Conservation (phyloP, 495 filamentous ascomycete genomes). For the Podospora fimiseda region DNA sequence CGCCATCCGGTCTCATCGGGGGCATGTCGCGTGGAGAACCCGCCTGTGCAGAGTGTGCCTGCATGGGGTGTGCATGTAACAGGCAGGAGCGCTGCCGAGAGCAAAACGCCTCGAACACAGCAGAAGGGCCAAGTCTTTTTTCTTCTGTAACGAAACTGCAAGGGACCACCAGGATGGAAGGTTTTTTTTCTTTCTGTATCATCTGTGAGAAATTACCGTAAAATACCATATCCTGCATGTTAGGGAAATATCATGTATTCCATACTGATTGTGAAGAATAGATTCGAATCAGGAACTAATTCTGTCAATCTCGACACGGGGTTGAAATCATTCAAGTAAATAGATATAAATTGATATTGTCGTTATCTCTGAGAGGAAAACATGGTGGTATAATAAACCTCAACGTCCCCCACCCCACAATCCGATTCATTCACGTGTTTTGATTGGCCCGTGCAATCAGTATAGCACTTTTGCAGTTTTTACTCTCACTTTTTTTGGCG, state of each 20-base stretch:
- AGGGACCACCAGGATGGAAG: slow-evolving; percentile 11
- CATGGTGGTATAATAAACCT: background rate
- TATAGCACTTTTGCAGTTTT: background rate
- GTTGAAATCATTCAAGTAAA: no score
- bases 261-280: no score
- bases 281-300: no score
- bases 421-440: background rate
- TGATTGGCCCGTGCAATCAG: background rate
- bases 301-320: no score
- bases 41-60: background rate
- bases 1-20: background rate
- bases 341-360: no score
- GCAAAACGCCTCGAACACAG: slow-evolving; percentile 2
- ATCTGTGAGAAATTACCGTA: background rate
- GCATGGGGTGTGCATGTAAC: slow-evolving; percentile 13
- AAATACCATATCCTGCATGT: background rate
- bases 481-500: background rate
- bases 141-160: slow-evolving; percentile 21
- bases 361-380: background rate
- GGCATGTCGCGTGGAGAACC: background rate
- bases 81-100: no score
- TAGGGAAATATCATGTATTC: no score
- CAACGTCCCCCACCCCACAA: background rate
- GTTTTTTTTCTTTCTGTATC: background rate
- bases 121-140: slow-evolving; percentile 9